Percentiles rank a stretch among this genome's conserved stretches.
Conservation (phyloP, 2,329 filamentous ascomycete species). For the Pestalotiopsis fici region DNA sequence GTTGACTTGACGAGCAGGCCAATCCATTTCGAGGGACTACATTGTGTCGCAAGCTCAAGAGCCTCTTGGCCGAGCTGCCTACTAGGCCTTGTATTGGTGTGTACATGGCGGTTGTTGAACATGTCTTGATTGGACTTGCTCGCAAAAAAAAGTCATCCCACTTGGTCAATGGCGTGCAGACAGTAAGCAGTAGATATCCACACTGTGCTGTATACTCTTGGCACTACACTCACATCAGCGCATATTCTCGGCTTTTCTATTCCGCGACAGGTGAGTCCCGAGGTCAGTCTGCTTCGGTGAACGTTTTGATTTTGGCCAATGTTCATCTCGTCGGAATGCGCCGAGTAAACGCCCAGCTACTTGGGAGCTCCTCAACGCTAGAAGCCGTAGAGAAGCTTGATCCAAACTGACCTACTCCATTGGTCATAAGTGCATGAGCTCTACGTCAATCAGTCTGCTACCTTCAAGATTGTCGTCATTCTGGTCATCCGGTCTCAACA, state of each 20-base stretch:
- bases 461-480: too few relatives aligned
- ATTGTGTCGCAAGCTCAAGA: neutral
- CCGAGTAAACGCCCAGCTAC: neutral
- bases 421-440: neutral
- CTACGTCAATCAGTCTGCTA: neutral
- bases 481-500: neutral
- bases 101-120: neutral
- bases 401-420: neutral
- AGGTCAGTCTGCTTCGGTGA: neutral
- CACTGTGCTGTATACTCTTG: neutral
- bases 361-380: neutral
- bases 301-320: neutral
- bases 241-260: neutral
- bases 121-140: neutral
- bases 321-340: neutral
- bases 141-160: neutral
- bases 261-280: neutral
- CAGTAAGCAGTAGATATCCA: neutral
- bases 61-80: neutral
- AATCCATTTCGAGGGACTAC: constrained; percentile 19
- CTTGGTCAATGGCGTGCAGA: neutral
- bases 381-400: neutral
- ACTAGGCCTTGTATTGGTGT: neutral
- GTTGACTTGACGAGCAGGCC: constrained; percentile 26
- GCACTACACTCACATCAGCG: neutral